Evolutionary conservation across 1,284 basidiomycete genomes (phyloP), one percentile per base, ranked within the genome.

Genomic region (Tilletia indica): DNA sequence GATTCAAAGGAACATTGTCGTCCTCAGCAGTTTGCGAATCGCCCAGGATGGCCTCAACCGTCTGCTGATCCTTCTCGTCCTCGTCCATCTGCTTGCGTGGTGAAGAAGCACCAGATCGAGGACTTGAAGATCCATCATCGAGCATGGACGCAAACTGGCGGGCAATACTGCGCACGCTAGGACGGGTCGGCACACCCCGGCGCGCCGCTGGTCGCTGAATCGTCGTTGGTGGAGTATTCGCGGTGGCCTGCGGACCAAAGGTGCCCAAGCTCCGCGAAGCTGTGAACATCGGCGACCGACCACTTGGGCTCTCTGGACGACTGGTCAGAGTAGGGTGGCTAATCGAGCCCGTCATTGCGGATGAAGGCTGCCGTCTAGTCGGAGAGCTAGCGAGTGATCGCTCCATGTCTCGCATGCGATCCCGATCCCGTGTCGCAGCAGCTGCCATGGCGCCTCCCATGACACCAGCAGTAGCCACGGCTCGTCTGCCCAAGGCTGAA

Each of bases 131-230:
- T 34, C 61, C 61, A 42, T 64, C 61, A 38, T 64, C 61, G n/a
- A 64, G 31, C 61, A 64, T 64, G 61, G 31, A 39, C 36, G 61
- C 61, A 42, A 64, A 64, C 61, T 64, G 61, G 12, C 61, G 61
- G 12, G 61, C 61, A 19, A 64, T 64, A 38, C 61, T 64, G 36
- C 61, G 34, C 3, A 64, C 61, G 36, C 61, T 64, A 8, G 61
- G 61, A 25, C 61, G 61, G 16, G 61, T 11, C 12, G 61, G 61
- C 34, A 64, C n/a, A 19, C 61, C 61, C 3, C 61, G 61, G 36
- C 61, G 9, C 9, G 61, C 61, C 9, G 39, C 34, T 38, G 61
- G 61, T 38, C 36, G 61, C 14, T 64, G 61, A 11, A 64, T 25
- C n/a, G 61, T 64, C n/a, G 61, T 64, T 16, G 61, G 61, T 6